Evolutionary conservation across 2,329 filamentous ascomycete genomes (phyloP).

Genomic region (Juglanconis oblonga): DNA sequence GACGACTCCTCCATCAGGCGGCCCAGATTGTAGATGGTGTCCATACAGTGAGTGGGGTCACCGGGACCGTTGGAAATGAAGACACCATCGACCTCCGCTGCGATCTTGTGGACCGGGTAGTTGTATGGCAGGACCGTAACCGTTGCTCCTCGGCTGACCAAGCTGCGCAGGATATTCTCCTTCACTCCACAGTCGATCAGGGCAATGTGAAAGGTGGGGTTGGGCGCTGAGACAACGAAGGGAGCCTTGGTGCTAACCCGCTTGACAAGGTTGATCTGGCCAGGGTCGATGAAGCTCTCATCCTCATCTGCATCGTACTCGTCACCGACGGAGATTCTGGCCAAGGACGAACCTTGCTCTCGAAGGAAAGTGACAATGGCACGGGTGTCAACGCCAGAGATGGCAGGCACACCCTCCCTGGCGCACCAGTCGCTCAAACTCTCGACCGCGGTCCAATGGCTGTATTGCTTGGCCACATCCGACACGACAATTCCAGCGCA

Average conservation of each 20-base stretch:
- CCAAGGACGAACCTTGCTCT: conserved; percentile 94
- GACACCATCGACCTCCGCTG: conserved; percentile 95
- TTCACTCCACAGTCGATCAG: conserved; percentile 98
- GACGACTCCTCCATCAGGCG: conserved; percentile 89
- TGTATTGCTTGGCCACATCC: conserved; percentile 90
- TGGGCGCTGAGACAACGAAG: conserved; percentile 85
- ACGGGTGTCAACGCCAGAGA: conserved; percentile 94
- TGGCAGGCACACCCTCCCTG: conserved; percentile 91
- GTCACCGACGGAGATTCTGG: conserved; percentile 90
- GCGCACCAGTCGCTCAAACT: conserved; percentile 92
- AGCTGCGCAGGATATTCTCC: conserved; percentile 96
- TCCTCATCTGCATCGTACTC: conserved; percentile 99
- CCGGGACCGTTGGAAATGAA: conserved; percentile 99
- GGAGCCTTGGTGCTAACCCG: conserved; percentile 97
- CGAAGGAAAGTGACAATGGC: conserved; percentile 94
- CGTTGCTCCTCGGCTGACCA: conserved; percentile 86
- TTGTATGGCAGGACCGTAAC: conserved; percentile 95
- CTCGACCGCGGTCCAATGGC: conserved; percentile 98
- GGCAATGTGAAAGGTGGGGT: conserved; percentile 84
- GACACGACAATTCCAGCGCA: conserved; percentile 94
- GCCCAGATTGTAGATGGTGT: conserved; percentile 87
- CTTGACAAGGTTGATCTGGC: conserved; percentile 94
- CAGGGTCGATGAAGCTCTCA: conserved; percentile 91
- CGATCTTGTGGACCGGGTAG: conserved; percentile 97
- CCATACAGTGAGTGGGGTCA: conserved; percentile 94